phyloP scores from a whole-genome alignment of 352 stramenopile genomes.

The Globisporangium iwayamae region DNA sequence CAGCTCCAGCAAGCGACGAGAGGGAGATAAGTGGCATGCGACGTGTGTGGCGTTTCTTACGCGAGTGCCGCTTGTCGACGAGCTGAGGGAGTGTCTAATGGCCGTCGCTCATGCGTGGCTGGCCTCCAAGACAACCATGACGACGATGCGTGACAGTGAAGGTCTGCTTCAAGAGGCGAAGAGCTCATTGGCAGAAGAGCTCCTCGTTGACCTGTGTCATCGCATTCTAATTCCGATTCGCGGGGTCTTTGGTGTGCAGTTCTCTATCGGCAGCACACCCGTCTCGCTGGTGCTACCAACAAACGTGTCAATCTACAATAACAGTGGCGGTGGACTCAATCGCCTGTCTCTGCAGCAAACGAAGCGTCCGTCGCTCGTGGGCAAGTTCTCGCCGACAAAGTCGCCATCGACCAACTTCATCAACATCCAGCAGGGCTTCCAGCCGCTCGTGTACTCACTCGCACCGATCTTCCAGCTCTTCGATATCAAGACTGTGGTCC shows the following conservation, averaged over 20 bases:
- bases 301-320: constrained; percentile 60
- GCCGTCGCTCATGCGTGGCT: constrained; percentile 56
- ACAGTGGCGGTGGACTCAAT: neutral
- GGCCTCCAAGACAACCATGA: constrained; percentile 1
- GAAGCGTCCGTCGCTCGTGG: constrained; percentile 1
- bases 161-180: neutral
- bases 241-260: constrained; percentile 61
- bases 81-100: constrained; percentile 50
- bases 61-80: constrained; percentile 56
- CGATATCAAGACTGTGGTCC: constrained; percentile 65
- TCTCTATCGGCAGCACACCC: constrained; percentile 31
- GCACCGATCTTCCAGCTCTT: constrained; percentile 69
- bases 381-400: constrained; percentile 41
- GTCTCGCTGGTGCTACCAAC: constrained; percentile 49
- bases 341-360: constrained; percentile 4
- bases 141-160: neutral
- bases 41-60: constrained; percentile 77
- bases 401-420: constrained; percentile 39
- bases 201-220: constrained; percentile 53
- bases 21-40: constrained; percentile 40
- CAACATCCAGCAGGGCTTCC: constrained; percentile 46
- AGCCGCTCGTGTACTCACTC: constrained; percentile 70
- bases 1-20: constrained; percentile 1
- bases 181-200: constrained; percentile 22
- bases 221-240: constrained; percentile 56